Evolutionary conservation across 1,284 basidiomycete species (phyloP), one percentile per base, ranked within the genome.

Genomic region (Wallemia ichthyophaga): DNA sequence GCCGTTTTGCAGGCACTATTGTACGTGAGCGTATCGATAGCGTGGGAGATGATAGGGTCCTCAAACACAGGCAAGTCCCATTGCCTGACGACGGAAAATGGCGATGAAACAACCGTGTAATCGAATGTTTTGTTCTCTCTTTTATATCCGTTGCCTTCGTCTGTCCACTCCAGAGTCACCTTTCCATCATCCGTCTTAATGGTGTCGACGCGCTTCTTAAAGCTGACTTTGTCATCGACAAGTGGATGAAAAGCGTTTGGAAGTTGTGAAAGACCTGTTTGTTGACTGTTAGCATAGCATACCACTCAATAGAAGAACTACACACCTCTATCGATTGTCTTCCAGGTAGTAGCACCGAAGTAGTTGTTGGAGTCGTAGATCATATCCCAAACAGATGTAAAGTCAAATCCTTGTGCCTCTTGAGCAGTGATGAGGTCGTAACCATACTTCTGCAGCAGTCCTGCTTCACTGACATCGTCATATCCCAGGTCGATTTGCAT

Each of bases 1-100:
- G 63, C 60, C 19, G 65, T 63, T 48, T 65, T 65, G 61, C 64
- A 65, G 1, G 64, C 64, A 32, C 59, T 64, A 5, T 58, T 53
- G 58, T 63, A 64, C 23, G 60, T 60, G 2, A 65, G 58, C 25
- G 61, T 61, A 13, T 59, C 59, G 48, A 65, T 63, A 13, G 64
- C 64, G 28, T 63, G 61, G 23, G 56, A 60, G 24, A 64, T 62
- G 25, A 64, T 27, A 11, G 62, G 60, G 56, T 60, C 37, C n/a
- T 48, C 60, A 13, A 64, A 56, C 21, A 56, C 54, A 13, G 64
- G 64, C 28, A 60, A 57, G 27, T 61, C 48, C 64, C 64, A 64
- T 15, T 63, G 33, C 37, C 62, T 56, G 15, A 59, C 63, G 25
- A 65, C 61, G 1, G 63, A 63, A 61, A 65, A 65, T 13, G 64